Evolutionary conservation across 2,329 filamentous ascomycete species (phyloP).

Genomic region (Clonostachys chloroleuca): DNA sequence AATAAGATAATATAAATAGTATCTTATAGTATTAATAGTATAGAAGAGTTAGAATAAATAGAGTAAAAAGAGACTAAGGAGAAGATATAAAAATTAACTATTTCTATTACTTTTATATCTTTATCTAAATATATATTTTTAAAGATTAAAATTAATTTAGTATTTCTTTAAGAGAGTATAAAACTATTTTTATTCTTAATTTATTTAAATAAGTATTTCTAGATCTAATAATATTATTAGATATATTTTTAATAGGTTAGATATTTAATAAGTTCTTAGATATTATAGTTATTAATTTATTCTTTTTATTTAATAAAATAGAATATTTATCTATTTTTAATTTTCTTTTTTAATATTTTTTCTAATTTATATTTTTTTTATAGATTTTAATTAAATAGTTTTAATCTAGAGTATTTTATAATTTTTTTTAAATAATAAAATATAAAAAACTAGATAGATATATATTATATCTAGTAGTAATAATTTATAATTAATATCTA

Average conservation of each 20-base stretch:
- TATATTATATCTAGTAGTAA: too few relatives aligned
- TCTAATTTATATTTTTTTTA: neutral
- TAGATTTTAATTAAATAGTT: conserved; percentile 1
- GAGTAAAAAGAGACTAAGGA: neutral
- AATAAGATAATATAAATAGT: too few relatives aligned
- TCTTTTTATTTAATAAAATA: neutral
- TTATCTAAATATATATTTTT: neutral
- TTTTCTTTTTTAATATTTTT: neutral
- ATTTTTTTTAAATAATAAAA: too few relatives aligned
- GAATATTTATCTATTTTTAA: neutral
- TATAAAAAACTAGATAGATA: too few relatives aligned
- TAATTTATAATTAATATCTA: too few relatives aligned
- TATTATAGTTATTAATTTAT: neutral
- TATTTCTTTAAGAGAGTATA: neutral
- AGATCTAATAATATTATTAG: neutral
- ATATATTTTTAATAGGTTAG: neutral
- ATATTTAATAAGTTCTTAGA: neutral
- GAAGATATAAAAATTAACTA: neutral
- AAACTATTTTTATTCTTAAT: neutral
- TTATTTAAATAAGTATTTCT: neutral
- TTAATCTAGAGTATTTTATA: conserved; percentile 2
- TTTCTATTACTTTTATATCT: neutral
- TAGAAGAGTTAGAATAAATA: neutral
- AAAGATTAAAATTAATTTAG: neutral
- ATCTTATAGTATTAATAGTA: too few relatives aligned